Base-by-base conservation (phyloP, 805 yeast species). In the Starmerella vitae region DNA sequence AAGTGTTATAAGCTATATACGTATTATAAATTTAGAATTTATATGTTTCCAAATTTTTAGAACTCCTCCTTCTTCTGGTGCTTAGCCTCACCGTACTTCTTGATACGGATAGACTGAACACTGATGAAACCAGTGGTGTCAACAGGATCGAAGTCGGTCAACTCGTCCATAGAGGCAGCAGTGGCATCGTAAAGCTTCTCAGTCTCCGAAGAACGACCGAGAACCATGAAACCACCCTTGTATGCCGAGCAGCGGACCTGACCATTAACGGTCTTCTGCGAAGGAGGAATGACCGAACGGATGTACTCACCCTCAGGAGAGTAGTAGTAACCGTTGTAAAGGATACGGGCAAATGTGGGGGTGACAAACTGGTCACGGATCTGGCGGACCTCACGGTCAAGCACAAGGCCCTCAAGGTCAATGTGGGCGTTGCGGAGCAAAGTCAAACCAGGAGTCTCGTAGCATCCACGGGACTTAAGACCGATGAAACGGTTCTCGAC, bases 401-500 rank as follows among this genome's bases (percentile, higher is more conserved):
- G 68, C 30, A 94, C 88, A 56, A 91, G 76, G 56, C 98, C 98
- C 70, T 91, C 98, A 55, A 91, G 69, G 63, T 91, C 98, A 61
- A 91, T 75, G 65, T 91, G 98, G 34, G 97, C 82, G 41, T 74
- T 64, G 74, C 98, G 84, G 65, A 91, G 77, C 46, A 91, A 62
- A 46, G 98, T 88, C 56, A 91, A 75, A 63, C 97, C 98, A 52
- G 98, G 98, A 48, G 97, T 93, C 68, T 91, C 98, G 70, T 91
- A 91, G 71, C 98, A 91, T 44, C 98, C 98, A 72, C 98, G 84
- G 48, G 97, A 86, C 66, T 91, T 91, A 64, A 91, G 80, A 63
- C 97, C 97, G 58, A 91, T 91, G 65, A 91, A 91, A 71, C 98
- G 85, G 73, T 91, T 84, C 70, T 91, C 98, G 50, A 91, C 98